These are phyloP conservation scores for Agaricus sinodeliciosus DNA, from an alignment of 768 basidiomycete species.

Conservation along the genomic window DNA sequence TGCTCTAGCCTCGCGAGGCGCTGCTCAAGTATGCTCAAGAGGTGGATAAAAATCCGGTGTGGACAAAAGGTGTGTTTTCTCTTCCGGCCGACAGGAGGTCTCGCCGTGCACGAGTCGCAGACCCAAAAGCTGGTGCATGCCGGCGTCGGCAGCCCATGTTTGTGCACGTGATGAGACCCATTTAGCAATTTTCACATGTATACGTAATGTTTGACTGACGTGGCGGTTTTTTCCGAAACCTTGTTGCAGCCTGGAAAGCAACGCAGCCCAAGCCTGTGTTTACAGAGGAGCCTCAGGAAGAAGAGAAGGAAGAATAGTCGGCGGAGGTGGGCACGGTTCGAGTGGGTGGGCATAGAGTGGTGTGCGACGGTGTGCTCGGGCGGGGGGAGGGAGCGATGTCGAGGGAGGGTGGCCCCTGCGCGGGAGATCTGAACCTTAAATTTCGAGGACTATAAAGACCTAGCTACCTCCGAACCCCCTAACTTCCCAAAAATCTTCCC, in stretches of 20 bases:
- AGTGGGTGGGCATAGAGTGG: slow-evolving; percentile 14
- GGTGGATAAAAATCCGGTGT: slow-evolving; percentile 74
- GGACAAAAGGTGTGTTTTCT: slow-evolving; percentile 69
- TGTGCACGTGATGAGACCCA: slow-evolving; percentile 27
- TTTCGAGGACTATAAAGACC: slow-evolving; percentile 78
- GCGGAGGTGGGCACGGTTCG: slow-evolving; percentile 14
- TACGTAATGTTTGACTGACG: slow-evolving; percentile 52
- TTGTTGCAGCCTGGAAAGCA: slow-evolving; percentile 69
- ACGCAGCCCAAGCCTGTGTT: slow-evolving; percentile 89
- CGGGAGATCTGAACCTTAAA: slow-evolving; percentile 83
- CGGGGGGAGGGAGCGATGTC: slow-evolving; percentile 25
- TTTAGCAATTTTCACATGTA: slow-evolving; percentile 32
- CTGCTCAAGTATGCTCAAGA: slow-evolving; percentile 85
- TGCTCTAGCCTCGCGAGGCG: slow-evolving; percentile 85
- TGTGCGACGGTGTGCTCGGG: slow-evolving; percentile 14
- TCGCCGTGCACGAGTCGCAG: not conserved
- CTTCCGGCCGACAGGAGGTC: slow-evolving; percentile 10
- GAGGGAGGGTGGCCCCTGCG: slow-evolving; percentile 58
- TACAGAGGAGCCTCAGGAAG: slow-evolving; percentile 53
- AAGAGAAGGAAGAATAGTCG: slow-evolving; percentile 44
- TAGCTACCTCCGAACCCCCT: slow-evolving; percentile 61
- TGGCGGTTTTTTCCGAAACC: slow-evolving; percentile 53
- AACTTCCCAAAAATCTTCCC: slow-evolving; percentile 73
- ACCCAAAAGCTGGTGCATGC: not conserved
- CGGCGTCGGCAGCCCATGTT: slow-evolving; percentile 12